These are phyloP conservation scores for Zygosaccharomyces sapae DNA, from an alignment of 1,139 yeast genomes.

Conservation along the genomic window DNA sequence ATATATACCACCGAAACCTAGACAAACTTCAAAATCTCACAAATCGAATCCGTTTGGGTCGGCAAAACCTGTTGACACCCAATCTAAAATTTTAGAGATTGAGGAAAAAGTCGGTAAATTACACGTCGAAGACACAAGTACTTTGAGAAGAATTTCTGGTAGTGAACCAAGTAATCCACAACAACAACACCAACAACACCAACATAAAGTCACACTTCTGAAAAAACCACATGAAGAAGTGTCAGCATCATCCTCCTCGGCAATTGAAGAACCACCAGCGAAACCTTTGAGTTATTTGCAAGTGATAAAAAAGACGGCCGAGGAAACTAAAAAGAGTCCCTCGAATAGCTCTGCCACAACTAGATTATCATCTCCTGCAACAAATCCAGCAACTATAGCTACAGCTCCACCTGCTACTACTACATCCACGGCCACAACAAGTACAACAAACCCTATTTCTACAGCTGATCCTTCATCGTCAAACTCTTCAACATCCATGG, in stretches of 20 bases:
- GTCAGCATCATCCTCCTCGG: slow-evolving; percentile 6
- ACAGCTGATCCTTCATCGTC: background rate
- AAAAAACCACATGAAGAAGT: slow-evolving; percentile 18
- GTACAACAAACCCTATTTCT: background rate
- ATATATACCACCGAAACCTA: slow-evolving; percentile 14
- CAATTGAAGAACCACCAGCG: slow-evolving; percentile 11
- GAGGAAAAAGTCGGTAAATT: slow-evolving; percentile 48
- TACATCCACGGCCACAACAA: background rate
- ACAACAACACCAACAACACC: slow-evolving; percentile 1
- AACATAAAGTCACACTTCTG: slow-evolving; percentile 17
- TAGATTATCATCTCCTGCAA: slow-evolving; percentile 4
- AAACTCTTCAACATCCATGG: background rate
- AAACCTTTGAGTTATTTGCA: slow-evolving; percentile 29
- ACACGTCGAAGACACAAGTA: slow-evolving; percentile 50
- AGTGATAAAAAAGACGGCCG: slow-evolving; percentile 28
- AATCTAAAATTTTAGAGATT: slow-evolving; percentile 45
- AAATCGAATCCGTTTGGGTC: slow-evolving; percentile 50
- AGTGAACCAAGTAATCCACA: slow-evolving; percentile 14
- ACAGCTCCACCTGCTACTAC: background rate
- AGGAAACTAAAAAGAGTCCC: slow-evolving; percentile 21
- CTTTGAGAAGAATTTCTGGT: slow-evolving; percentile 42
- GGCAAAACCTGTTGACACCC: slow-evolving; percentile 53
- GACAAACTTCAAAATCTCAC: slow-evolving; percentile 34
- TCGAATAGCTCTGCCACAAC: slow-evolving; percentile 10
- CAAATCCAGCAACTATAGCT: background rate